Base-by-base conservation (phyloP, 2,329 filamentous ascomycete species). In the Alternaria longipes region DNA sequence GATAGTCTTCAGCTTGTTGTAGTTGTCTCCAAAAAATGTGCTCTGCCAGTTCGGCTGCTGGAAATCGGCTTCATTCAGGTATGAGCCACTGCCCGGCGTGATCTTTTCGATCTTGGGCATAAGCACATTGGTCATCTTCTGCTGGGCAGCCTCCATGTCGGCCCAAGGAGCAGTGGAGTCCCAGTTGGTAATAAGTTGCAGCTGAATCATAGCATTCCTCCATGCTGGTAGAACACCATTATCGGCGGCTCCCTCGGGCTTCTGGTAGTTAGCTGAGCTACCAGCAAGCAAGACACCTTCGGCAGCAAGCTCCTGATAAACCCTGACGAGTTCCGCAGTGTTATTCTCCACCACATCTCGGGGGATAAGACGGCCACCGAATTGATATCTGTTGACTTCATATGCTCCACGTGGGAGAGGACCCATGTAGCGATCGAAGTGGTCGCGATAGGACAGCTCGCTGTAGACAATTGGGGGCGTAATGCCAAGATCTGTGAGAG, bases 51-150 rank as follows among this genome's bases (percentile, higher is more conserved):
- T 67, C 6, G 60, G 56, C 47, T 73, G 63, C 14, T 64, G 59
- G 54, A 70, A 69, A 49, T 75, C 68, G 5, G 70, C 73, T 53
- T 77, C 74, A 53, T 72, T 77, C 42, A 76, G 56, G 50, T 77
- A 77, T 2, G 72, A 57, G 4, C 69, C 74, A 30, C 65, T 68
- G n/a, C 60, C 68, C 3, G 64, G 64, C 8, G 67, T 70, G 11
- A 69, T 36, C 18, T 59, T 62, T 42, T 71, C 63, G 22, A 75
- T 56, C 57, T 67, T 65, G 8, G 72, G 71, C 62, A 74, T 68
- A 4, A 75, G 24, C 5, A 68, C 64, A 24, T 70, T 61, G n/a
- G 64, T 71, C 63, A 71, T 67, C 55, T 44, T 57, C 26, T 55
- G 24, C 38, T 61, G 61, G 12, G 46, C 54, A 11, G 59, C 58